Conservation (phyloP, 1,284 basidiomycete species). For the Sphagnurus paluster region DNA sequence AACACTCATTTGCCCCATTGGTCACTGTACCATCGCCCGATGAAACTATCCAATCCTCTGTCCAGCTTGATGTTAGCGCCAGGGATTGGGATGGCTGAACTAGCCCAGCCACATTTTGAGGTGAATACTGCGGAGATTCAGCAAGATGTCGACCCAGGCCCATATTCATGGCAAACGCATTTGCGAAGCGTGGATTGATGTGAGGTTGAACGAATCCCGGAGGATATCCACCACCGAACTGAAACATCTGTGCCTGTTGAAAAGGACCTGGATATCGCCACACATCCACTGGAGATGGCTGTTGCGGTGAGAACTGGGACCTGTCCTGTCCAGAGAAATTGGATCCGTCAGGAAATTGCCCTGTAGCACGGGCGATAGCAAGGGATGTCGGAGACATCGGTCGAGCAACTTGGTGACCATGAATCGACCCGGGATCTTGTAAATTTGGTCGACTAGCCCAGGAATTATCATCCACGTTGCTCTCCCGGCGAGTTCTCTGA, state of each 20-base stretch:
- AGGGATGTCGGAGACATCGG: conserved; percentile 46
- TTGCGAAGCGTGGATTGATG: conserved; percentile 75
- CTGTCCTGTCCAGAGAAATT: conserved; percentile 14
- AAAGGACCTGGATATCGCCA: conserved; percentile 23
- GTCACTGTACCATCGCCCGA: not conserved
- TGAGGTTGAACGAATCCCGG: conserved; percentile 69
- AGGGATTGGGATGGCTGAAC: not conserved
- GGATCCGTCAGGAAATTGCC: conserved; percentile 36
- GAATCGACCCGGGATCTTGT: conserved; percentile 9
- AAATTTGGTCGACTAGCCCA: conserved; percentile 9
- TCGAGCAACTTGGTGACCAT: conserved; percentile 31
- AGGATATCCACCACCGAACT: conserved; percentile 28
- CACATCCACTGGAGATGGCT: not conserved
- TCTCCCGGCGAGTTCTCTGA: conserved; percentile 11
- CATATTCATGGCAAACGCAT: conserved; percentile 49
- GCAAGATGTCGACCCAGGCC: conserved; percentile 10
- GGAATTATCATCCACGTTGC: conserved; percentile 5
- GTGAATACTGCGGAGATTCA: conserved; percentile 12
- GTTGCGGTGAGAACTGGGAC: not conserved
- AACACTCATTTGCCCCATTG: not conserved
- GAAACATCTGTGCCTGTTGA: conserved; percentile 19
- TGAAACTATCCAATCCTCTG: conserved; percentile 12
- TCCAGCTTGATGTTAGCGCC: conserved; percentile 13
- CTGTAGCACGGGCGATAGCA: conserved; percentile 47
- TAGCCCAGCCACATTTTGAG: conserved; percentile 4